phyloP scores from a whole-genome alignment of 129 eudicot species.

The Deinandra increscens region DNA sequence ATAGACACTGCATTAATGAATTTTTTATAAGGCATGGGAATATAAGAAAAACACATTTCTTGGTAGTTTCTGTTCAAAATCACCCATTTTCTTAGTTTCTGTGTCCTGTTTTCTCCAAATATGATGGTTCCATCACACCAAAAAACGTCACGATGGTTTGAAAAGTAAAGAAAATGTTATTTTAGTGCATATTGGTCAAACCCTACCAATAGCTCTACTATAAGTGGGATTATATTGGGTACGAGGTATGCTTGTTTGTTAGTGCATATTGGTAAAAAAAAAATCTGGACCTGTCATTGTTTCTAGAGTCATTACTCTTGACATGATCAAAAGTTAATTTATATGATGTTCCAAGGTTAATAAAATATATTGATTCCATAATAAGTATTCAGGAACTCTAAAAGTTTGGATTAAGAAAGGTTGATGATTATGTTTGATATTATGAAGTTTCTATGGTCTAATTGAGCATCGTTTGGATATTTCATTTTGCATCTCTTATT shows the following conservation, averaged over 20 bases:
- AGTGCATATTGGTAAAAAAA: neutral
- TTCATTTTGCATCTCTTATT: too few relatives aligned
- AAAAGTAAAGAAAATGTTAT: too few relatives aligned
- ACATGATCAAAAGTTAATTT: neutral
- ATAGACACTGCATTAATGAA: neutral
- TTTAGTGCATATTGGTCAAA: neutral
- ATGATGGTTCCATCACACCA: too few relatives aligned
- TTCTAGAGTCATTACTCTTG: neutral
- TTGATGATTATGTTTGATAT: neutral
- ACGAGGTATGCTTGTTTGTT: too few relatives aligned
- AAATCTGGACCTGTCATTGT: neutral
- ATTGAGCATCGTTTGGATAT: neutral
- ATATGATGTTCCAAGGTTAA: neutral
- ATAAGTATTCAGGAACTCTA: too few relatives aligned
- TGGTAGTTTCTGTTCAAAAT: neutral
- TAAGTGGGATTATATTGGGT: too few relatives aligned
- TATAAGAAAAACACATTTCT: neutral
- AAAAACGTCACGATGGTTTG: too few relatives aligned
- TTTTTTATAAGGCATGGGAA: neutral
- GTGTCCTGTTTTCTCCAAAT: too few relatives aligned
- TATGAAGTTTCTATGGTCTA: too few relatives aligned
- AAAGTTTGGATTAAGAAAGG: neutral
- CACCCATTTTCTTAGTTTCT: too few relatives aligned
- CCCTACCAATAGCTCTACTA: too few relatives aligned
- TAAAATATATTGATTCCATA: neutral